Percentiles rank a stretch among this genome's conserved stretches.
These are phyloP conservation scores for Ustilago cynodontis DNA, from an alignment of 1,284 basidiomycete genomes.

Conservation along the genomic window DNA sequence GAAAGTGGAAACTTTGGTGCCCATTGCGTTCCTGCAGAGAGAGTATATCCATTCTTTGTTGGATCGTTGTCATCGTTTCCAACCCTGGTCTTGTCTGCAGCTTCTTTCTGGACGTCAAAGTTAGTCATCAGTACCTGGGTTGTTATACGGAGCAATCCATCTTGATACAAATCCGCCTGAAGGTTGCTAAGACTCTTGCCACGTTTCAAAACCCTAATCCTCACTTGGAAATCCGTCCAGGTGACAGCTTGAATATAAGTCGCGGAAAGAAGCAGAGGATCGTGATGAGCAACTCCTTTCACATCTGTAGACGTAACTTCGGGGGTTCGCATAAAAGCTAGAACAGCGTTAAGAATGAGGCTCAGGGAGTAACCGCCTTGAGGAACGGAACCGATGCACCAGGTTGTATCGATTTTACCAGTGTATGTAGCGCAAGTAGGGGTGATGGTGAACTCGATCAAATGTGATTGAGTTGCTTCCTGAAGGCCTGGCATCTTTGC, in stretches of 20 bases:
- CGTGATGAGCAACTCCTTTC: conserved; percentile 25
- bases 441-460: conserved; percentile 29
- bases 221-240: conserved; percentile 15
- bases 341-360: conserved; percentile 47
- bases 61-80: conserved; percentile 16
- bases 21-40: conserved; percentile 29
- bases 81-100: conserved; percentile 15
- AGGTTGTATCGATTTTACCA: conserved; percentile 34
- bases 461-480: conserved; percentile 13
- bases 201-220: conserved; percentile 29
- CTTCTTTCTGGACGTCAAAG: conserved; percentile 20
- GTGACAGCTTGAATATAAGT: conserved; percentile 47
- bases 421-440: conserved; percentile 17
- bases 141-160: conserved; percentile 27
- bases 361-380: conserved; percentile 53
- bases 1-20: conserved; percentile 25
- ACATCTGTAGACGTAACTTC: conserved; percentile 29
- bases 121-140: conserved; percentile 45
- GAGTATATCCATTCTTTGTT: conserved; percentile 27
- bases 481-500: conserved; percentile 33
- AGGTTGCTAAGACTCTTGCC: conserved; percentile 47
- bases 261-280: conserved; percentile 38
- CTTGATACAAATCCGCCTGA: conserved; percentile 44
- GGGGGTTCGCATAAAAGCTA: conserved; percentile 45
- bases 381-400: conserved; percentile 53